Conservation (phyloP, 257 asterid genomes). For the Solanum chiquidenum region DNA sequence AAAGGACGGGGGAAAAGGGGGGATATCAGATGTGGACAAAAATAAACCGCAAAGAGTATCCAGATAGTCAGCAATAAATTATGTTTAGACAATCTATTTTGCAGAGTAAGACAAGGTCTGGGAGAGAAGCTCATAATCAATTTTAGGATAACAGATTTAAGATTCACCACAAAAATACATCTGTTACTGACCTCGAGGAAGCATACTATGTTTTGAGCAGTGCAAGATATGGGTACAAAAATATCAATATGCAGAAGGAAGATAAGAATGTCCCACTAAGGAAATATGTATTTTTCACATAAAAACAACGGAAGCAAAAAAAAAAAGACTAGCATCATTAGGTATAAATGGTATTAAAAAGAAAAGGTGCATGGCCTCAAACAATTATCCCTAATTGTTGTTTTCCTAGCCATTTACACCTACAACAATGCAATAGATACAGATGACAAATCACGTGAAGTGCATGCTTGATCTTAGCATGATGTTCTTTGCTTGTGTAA, state of each 20-base stretch:
- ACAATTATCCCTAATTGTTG: background rate
- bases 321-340: background rate
- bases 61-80: background rate
- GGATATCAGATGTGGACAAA: background rate
- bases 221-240: background rate
- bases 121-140: background rate
- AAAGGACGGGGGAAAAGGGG: background rate
- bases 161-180: background rate
- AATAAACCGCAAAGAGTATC: background rate
- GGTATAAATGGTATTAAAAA: background rate
- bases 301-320: background rate
- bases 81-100: background rate
- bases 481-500: background rate
- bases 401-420: background rate
- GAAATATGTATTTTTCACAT: background rate
- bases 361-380: background rate
- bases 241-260: background rate
- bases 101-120: background rate
- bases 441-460: background rate
- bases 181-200: background rate
- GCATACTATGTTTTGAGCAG: background rate
- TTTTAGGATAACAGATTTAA: background rate
- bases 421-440: background rate
- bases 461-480: background rate
- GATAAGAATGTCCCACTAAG: background rate